Conservation (phyloP, 2,329 filamentous ascomycete species). For the Daldinia sp. region DNA sequence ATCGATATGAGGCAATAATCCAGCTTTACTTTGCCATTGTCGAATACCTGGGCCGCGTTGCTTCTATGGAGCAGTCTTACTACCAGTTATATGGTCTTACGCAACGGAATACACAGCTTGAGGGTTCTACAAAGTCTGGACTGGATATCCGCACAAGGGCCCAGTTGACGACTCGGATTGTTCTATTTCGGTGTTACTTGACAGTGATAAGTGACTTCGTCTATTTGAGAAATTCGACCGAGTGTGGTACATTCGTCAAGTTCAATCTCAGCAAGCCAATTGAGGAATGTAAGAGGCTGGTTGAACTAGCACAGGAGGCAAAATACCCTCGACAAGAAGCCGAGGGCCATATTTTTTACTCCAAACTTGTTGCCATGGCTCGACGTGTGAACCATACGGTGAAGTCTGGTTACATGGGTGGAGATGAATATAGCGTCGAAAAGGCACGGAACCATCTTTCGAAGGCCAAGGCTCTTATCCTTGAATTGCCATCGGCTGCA, state of each 20-base stretch:
- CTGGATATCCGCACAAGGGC: not conserved
- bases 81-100: not conserved
- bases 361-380: slow-evolving; percentile 54
- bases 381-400: slow-evolving; percentile 24
- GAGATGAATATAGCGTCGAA: not conserved
- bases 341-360: slow-evolving; percentile 63
- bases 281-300: slow-evolving; percentile 56
- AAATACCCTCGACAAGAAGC: slow-evolving; percentile 57
- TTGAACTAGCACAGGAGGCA: slow-evolving; percentile 52
- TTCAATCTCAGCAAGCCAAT: slow-evolving; percentile 36
- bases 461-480: not conserved
- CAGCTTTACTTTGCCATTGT: slow-evolving; percentile 3
- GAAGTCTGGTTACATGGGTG: too few species aligned
- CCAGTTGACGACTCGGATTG: not conserved
- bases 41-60: not conserved
- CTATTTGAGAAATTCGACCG: slow-evolving; percentile 13
- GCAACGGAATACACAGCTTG: not conserved
- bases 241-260: slow-evolving; percentile 28
- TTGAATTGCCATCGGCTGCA: not conserved
- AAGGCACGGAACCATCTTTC: not conserved
- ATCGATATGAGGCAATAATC: not conserved
- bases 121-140: not conserved
- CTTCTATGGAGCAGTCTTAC: not conserved
- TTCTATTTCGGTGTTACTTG: slow-evolving; percentile 27
- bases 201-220: slow-evolving; percentile 32